Evolutionary conservation across 1,139 yeast species (phyloP), one percentile per base, ranked within the genome.

Genomic region (Kodamaea derodonti): DNA sequence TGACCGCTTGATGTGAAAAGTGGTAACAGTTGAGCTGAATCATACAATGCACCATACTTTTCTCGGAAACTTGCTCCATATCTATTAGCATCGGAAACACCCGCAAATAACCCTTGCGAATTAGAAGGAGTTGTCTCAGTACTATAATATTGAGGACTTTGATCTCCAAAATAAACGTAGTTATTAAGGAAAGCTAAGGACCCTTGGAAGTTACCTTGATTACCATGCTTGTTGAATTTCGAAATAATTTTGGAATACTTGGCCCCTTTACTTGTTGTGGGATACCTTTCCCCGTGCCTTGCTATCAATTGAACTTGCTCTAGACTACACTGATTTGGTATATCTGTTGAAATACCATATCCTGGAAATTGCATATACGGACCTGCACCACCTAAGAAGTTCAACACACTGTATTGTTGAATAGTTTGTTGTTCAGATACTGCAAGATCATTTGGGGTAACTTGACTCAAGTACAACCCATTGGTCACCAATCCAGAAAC

Each of bases 201-300:
- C 6, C 39, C 36, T 12, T 17, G 23, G 20, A 36, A 36, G 3
- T 30, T 25, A 4, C 34, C 34, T 14, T 27, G 10, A n/a, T 45
- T 39, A 11, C 42, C 41, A 34, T 52, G 51, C 20, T 38, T 35
- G 34, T 50, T 48, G 26, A 61, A 46, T 28, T 50, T 45, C 8
- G 49, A 41, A 22, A 57, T 46, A n/a, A 58, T 38, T 13, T 44
- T 48, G 33, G 56, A 55, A 17, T 48, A 54, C 8, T 27, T 33
- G 14, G 32, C 39, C 4, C 65, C 65, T 12, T 47, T 51, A 3
- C 47, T 35, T 13, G 45, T 34, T 0, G 60, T 56, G 6, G 70
- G 70, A 39, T 47, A 64, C 33, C 69, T 48, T 38, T 63, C 69
- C 0, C 69, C 70, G 33, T 64, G 70, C 48, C 70, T 54, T 43